Base-by-base conservation (phyloP, 306 rosid genomes). In the Vigna trinervia region DNA sequence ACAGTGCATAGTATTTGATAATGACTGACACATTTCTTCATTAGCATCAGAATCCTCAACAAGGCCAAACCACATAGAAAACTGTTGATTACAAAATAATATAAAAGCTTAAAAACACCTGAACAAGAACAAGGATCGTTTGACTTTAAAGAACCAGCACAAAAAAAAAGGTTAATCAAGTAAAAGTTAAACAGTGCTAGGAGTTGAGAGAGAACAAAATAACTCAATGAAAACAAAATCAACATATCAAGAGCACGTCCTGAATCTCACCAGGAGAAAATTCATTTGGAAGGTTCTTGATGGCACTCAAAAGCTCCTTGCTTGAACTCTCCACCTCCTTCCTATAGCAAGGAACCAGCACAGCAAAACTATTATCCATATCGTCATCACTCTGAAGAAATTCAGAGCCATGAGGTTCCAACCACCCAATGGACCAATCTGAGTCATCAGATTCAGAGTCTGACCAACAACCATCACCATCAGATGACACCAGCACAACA, bases 351-450 rank as follows among this genome's bases (percentile, higher is more conserved):
- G 91, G 96, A 57, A 94, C 97, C 71, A 94, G 78, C 17, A 92
- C 98, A 1, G 96, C 95, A 76, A 92, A 89, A 81, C 93, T 87
- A 77, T 86, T 85, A 60, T 92, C 95, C 5, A 85, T 82, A 48
- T 86, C 89, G 73, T 86, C 90, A 32, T 85, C 94, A 68, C 85
- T 90, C 78, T 32, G 46, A 61, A 73, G 87, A 79, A 94, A 94
- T 73, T 82, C 92, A 69, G 91, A 83, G 41, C 94, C 97, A 54
- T 90, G 96, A 80, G 98, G 95, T 73, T 94, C 98, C 70, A 89
- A 77, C 98, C 98, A 94, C 14, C 98, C 98, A 64, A 94, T 89
- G 45, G 96, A 89, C 90, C 91, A 89, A 56, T 94, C 98, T 1
- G 97, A 87, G 75, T 79, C 97, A 62, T 92, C 98, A 67, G 97